Evolutionary conservation across 2,329 filamentous ascomycete genomes (phyloP).

Genomic region (Pseudogymnoascus sp.): DNA sequence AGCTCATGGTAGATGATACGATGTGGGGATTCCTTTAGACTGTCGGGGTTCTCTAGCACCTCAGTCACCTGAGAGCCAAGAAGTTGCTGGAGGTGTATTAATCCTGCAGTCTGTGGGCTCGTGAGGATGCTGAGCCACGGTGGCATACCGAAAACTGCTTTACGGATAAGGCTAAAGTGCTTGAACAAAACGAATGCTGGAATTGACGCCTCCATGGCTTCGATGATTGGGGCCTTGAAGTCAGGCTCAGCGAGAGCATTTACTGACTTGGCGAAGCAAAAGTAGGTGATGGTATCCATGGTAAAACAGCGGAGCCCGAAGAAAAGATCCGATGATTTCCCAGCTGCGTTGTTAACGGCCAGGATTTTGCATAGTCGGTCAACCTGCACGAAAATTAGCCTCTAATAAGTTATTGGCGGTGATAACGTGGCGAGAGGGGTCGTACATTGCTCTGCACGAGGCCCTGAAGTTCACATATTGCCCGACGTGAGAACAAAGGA

Average conservation of each 20-base stretch:
- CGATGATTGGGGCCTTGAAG: constrained; percentile 35
- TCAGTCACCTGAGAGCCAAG: constrained; percentile 18
- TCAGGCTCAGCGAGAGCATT: constrained; percentile 31
- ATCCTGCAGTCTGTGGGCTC: constrained; percentile 19
- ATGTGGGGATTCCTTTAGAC: constrained; percentile 25
- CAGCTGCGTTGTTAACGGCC: constrained; percentile 18
- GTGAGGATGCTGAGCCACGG: constrained; percentile 18
- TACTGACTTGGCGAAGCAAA: constrained; percentile 35
- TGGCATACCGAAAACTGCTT: constrained; percentile 21
- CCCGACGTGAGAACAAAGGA: constrained; percentile 34
- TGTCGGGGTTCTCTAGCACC: constrained; percentile 16
- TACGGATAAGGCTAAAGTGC: constrained; percentile 28
- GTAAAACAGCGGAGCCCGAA: constrained; percentile 31
- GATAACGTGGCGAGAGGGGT: neutral
- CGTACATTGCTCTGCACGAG: constrained; percentile 31
- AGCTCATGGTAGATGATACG: constrained; percentile 31
- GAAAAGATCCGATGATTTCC: constrained; percentile 26
- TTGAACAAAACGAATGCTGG: constrained; percentile 32
- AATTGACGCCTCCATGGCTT: constrained; percentile 33
- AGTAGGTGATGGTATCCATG: constrained; percentile 32
- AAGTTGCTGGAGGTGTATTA: constrained; percentile 18
- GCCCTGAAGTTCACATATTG: constrained; percentile 30
- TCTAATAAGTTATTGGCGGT: neutral
- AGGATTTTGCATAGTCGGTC: constrained; percentile 28
- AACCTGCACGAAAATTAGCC: constrained; percentile 17